A percentile compares a stretch with the other conserved stretches of the same genome.
phyloP scores from a whole-genome alignment of 225 moss, liverwort and hornwort species.

The Physcomitrium patens region DNA sequence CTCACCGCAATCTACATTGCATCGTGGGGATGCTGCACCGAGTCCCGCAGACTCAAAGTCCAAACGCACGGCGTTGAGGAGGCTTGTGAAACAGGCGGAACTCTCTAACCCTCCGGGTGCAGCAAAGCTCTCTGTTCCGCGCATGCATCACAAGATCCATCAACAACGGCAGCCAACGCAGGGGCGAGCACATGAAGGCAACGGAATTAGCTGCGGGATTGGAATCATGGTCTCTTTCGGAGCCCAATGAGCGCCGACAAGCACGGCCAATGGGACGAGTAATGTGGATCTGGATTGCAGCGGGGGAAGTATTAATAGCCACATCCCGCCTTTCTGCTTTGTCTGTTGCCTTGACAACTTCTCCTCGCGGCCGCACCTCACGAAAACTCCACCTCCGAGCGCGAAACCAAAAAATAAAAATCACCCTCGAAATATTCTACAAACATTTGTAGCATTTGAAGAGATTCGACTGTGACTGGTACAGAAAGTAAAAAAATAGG shows the following conservation, averaged over 20 bases:
- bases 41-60: neutral
- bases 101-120: neutral
- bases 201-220: neutral
- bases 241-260: slow-evolving; percentile 13
- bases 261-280: slow-evolving; percentile 31
- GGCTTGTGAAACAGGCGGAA: neutral
- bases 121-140: neutral
- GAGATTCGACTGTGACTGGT: too few species aligned
- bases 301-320: neutral
- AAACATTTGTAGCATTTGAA: too few species aligned
- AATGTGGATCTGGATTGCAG: slow-evolving; percentile 45
- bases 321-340: slow-evolving; percentile 26
- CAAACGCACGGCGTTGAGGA: neutral
- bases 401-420: too few species aligned
- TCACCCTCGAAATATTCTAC: too few species aligned
- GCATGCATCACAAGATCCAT: neutral
- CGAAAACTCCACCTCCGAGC: neutral
- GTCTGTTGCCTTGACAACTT: slow-evolving; percentile 1
- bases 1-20: slow-evolving; percentile 1
- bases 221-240: neutral
- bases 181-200: neutral
- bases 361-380: slow-evolving; percentile 7
- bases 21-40: neutral
- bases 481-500: too few species aligned
- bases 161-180: slow-evolving; percentile 23